Conservation (phyloP, 2,329 filamentous ascomycete genomes). For the Berkeleyomyces rouxiae region DNA sequence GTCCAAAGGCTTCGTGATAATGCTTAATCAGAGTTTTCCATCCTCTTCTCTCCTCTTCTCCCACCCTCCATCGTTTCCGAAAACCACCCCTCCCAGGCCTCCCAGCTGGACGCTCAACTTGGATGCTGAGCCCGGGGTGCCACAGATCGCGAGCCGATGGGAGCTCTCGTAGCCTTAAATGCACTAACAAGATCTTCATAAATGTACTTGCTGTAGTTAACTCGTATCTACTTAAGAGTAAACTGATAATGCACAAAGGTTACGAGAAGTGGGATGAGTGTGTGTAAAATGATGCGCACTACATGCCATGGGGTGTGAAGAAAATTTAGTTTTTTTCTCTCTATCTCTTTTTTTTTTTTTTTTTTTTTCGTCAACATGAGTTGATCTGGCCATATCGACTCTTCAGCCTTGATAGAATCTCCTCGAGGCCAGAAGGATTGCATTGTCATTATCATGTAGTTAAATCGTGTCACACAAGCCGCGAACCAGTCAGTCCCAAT, state of each 20-base stretch:
- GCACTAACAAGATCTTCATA: neutral
- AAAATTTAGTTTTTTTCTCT: no score
- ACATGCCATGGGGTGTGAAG: no score
- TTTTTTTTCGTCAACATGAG: no score
- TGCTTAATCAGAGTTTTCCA: slow-evolving; percentile 1
- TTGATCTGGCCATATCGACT: no score
- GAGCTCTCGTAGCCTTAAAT: neutral
- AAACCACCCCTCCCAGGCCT: neutral
- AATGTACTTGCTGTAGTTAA: neutral
- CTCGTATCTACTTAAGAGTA: neutral
- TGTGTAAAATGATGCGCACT: no score
- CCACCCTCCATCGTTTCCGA: neutral
- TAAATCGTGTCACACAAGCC: no score
- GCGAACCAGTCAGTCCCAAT: no score
- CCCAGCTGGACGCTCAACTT: neutral
- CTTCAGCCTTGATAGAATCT: no score
- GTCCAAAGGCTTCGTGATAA: neutral
- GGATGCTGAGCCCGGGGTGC: neutral
- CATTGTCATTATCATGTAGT: no score
- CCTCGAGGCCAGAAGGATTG: no score
- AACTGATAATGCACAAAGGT: neutral
- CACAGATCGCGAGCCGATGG: neutral
- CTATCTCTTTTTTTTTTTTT: no score
- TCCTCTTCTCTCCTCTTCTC: neutral
- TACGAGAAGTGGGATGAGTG: neutral